Evolutionary conservation across 1,139 yeast genomes (phyloP).

Genomic region (Scheffersomyces lignicola): DNA sequence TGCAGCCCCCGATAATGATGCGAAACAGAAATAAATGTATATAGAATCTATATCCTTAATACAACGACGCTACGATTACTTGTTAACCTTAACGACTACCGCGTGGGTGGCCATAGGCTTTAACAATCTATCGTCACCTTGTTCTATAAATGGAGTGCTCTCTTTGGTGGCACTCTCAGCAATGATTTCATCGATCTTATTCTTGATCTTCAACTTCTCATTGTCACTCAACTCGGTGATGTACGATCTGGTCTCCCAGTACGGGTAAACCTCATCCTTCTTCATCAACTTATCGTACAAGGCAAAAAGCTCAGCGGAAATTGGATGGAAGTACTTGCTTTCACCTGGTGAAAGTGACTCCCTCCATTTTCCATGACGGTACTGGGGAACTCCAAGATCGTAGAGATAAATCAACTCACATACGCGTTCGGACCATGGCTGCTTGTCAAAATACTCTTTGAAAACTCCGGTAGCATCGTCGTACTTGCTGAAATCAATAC

Average conservation of each 20-base stretch:
- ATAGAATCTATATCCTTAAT: no score
- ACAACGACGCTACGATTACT: no score
- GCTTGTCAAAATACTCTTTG: constrained; percentile 11
- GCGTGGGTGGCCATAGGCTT: constrained; percentile 31
- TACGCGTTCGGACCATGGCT: constrained; percentile 27
- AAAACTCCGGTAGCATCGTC: constrained; percentile 11
- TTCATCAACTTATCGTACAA: constrained; percentile 31
- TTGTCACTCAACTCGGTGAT: constrained; percentile 47
- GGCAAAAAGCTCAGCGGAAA: constrained; percentile 30
- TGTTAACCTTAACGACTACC: constrained; percentile 17
- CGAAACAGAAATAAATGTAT: no score
- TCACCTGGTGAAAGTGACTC: constrained; percentile 28
- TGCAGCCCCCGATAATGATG: no score
- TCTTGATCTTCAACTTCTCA: constrained; percentile 32
- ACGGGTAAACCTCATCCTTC: constrained; percentile 41
- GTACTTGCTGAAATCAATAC: constrained; percentile 2
- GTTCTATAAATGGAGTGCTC: constrained; percentile 14
- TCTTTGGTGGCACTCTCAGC: constrained; percentile 16
- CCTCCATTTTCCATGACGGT: constrained; percentile 54
- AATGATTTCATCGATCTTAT: constrained; percentile 25
- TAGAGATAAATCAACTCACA: constrained; percentile 25
- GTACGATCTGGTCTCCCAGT: constrained; percentile 61
- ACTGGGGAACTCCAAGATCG: constrained; percentile 56
- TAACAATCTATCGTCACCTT: constrained; percentile 16
- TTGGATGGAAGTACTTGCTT: constrained; percentile 23